A percentile compares a stretch with the other conserved stretches of the same genome.
phyloP scores from a whole-genome alignment of 805 yeast species.

The Schwanniomyces sp. region DNA sequence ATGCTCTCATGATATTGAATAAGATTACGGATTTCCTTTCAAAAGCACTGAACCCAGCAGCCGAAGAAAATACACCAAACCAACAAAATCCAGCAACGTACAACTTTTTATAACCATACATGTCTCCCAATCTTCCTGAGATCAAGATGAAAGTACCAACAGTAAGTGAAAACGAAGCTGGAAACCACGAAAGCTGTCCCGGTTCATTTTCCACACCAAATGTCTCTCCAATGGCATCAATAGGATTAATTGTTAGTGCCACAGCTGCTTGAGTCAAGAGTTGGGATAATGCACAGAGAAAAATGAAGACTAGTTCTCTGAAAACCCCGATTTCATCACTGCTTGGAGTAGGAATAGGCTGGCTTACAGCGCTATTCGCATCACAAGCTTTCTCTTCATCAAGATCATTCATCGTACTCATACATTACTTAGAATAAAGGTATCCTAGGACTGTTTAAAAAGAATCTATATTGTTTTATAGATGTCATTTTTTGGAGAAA shows the following conservation, averaged over 20 bases:
- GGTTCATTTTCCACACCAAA: constrained; percentile 22
- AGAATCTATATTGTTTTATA: neutral
- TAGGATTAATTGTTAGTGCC: constrained; percentile 25
- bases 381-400: neutral
- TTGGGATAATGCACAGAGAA: constrained; percentile 25
- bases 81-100: constrained; percentile 24
- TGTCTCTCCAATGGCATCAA: constrained; percentile 16
- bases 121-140: constrained; percentile 34
- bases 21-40: constrained; percentile 15
- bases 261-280: constrained; percentile 29
- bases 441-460: neutral
- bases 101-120: constrained; percentile 32
- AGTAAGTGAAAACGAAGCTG: constrained; percentile 32
- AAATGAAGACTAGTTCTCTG: constrained; percentile 23
- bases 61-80: constrained; percentile 21
- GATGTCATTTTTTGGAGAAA: neutral
- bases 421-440: neutral
- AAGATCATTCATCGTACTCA: neutral
- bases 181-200: constrained; percentile 36
- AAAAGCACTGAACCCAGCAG: constrained; percentile 27
- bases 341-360: constrained; percentile 10
- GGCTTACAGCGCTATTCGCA: neutral
- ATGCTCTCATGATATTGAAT: constrained; percentile 28
- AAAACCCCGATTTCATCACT: constrained; percentile 20
- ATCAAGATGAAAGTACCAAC: constrained; percentile 37